Evolutionary conservation across 345 rosid genomes (phyloP), one percentile per base, ranked within the genome.

Genomic region (Mangifera indica): DNA sequence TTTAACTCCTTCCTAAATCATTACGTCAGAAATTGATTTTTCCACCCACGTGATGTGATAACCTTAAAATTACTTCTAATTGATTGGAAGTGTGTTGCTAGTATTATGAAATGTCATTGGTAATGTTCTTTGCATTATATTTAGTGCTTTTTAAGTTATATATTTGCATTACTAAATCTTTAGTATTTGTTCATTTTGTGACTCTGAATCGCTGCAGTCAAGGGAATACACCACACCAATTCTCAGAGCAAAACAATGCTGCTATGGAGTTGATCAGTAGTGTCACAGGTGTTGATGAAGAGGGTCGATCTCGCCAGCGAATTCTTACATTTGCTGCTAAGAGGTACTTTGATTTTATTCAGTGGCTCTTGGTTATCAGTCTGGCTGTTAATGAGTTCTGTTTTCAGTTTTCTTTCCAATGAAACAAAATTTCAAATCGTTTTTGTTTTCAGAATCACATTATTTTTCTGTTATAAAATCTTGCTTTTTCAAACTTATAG

Each of bases 321-420:
- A 89, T 95, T 87, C 97, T 95, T 70, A 84, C 93, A 12, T 95
- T 88, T 82, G 99, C 99, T 71, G 99, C 99, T 73, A 91, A 87
- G 80, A 95, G 96, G 98, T 95, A 83, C 24, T n/a, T 22, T 69
- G 46, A 24, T 71, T 21, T 60, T 66, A 22, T 67, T 42, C 2
- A 7, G 0, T 29, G 21, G 15, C 63, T 60, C 20, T 44, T 68
- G 61, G 8, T 44, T 46, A 49, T 54, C n/a, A 26, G 59, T 25
- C 51, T 48, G 69, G 56, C 37, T 46, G 57, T 9, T 26, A 48
- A 4, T 26, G 56, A 65, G 42, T 7, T 65, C 22, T 21, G 22
- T 22, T 45, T 63, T 45, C 22, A 9, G 12, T 1, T 63, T 15
- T 44, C 32, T 5, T 4, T 45, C 49, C 49, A 34, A n/a, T 37